Base-by-base conservation (phyloP, 2,329 filamentous ascomycete species). In the Calonectria hongkongensis region DNA sequence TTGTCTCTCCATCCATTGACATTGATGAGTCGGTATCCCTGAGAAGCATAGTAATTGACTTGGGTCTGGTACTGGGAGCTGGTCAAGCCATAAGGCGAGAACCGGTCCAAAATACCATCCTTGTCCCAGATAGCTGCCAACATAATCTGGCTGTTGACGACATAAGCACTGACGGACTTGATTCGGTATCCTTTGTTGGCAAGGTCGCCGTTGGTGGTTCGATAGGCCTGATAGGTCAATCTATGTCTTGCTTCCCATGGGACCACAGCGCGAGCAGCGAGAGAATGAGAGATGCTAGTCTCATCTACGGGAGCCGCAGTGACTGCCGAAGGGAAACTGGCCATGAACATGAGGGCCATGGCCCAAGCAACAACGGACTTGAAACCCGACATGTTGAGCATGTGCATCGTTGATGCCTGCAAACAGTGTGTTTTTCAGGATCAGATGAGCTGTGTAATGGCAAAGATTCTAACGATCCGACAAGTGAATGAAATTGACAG, bases 111-210 rank as follows among this genome's bases (percentile, higher is more conserved):
- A n/a, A n/a, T 18, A 16, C 13, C 33, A 8, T 15, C 36, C 10
- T 54, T 50, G 16, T 69, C 67, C 56, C 56, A 69, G 21, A 69
- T 64, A 10, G 56, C 67, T 25, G 67, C 56, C 28, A 43, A 64
- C 16, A 25, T 43, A 2, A 58, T 45, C 12, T 54, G 21, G 10
- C 33, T 47, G 30, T 9, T 18, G 48, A 64, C 62, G 10, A 45
- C 39, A 58, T 64, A 64, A 33, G 56, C 45, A 10, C 67, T 69
- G 18, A 69, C 45, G 13, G 21, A 64, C 3, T 25, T 64, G 13
- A 69, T 45, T 4, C 48, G 56, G 16, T 69, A 69, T 30, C 33
- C 33, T 2, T 36, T 16, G n/a, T 4, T 3, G 3, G 12, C 16
- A 4, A 64, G 30, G 6, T 69, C 10, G 33, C 36, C 28, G 25